Evolutionary conservation across 2,329 filamentous ascomycete species (phyloP).

Genomic region (Verticillium isaacii): DNA sequence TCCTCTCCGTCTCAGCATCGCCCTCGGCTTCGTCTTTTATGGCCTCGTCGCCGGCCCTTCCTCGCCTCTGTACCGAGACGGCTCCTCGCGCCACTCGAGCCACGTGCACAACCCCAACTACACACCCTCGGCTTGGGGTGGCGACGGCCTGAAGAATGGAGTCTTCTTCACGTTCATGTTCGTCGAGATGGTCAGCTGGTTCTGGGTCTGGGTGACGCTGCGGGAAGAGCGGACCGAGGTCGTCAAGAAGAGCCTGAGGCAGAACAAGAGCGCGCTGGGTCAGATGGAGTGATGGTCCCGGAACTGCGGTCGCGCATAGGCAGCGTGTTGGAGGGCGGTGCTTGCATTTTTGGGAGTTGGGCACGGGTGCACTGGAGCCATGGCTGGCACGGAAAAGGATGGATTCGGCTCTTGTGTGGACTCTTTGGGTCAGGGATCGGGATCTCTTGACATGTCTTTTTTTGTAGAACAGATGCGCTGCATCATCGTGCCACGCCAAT

Average conservation of each 20-base stretch:
- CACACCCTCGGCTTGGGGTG: conserved; percentile 39
- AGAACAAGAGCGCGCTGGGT: conserved; percentile 17
- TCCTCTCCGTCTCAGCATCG: conserved; percentile 60
- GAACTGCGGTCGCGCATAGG: neutral
- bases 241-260: conserved; percentile 27
- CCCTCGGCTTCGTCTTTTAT: conserved; percentile 59
- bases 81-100: conserved; percentile 22
- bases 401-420: neutral
- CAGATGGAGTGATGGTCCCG: neutral
- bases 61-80: conserved; percentile 39
- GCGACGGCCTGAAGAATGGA: conserved; percentile 74
- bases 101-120: conserved; percentile 28
- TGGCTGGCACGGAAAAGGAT: neutral
- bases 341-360: neutral
- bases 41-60: conserved; percentile 55
- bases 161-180: conserved; percentile 83
- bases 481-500: neutral
- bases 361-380: neutral
- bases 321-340: neutral
- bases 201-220: conserved; percentile 74
- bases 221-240: conserved; percentile 56
- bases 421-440: neutral
- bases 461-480: too few species aligned
- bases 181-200: conserved; percentile 78
- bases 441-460: too few species aligned